Evolutionary conservation across 192 early-diverging fungal species (phyloP).

Genomic region (Mortierella alpina): DNA sequence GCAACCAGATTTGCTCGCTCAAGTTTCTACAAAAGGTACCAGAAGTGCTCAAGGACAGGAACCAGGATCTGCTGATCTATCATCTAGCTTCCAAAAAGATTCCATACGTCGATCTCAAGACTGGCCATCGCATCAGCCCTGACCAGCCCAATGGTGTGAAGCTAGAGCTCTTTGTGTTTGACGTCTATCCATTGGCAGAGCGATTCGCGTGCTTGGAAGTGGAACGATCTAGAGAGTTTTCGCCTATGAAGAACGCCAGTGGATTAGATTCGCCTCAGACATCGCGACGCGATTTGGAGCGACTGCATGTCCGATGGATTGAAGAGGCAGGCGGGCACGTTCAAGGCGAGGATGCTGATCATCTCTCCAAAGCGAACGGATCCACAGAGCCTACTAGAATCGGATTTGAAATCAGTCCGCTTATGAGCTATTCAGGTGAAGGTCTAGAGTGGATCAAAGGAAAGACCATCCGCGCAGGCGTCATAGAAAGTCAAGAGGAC

Average conservation of each 20-base stretch:
- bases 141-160: conserved; percentile 88
- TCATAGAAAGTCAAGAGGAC: conserved; percentile 15
- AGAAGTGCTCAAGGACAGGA: conserved; percentile 50
- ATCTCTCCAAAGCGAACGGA: conserved; percentile 31
- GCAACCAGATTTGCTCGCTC: conserved; percentile 93
- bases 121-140: conserved; percentile 73
- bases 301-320: conserved; percentile 80
- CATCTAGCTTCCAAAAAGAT: conserved; percentile 95
- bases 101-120: conserved; percentile 76
- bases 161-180: conserved; percentile 96
- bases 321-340: conserved; percentile 81
- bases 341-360: conserved; percentile 32
- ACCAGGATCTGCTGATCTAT: conserved; percentile 79
- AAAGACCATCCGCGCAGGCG: conserved; percentile 50
- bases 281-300: conserved; percentile 79
- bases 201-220: conserved; percentile 87
- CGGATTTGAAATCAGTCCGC: conserved; percentile 82
- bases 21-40: conserved; percentile 83
- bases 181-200: conserved; percentile 86
- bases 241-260: conserved; percentile 91
- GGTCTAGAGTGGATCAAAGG: conserved; percentile 80
- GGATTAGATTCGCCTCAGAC: conserved; percentile 90
- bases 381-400: conserved; percentile 13
- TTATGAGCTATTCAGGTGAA: conserved; percentile 88
- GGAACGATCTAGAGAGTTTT: conserved; percentile 88